These are phyloP conservation scores for Nepenthes mirabilis DNA, from an alignment of 148 eudicot genomes.

Conservation along the genomic window DNA sequence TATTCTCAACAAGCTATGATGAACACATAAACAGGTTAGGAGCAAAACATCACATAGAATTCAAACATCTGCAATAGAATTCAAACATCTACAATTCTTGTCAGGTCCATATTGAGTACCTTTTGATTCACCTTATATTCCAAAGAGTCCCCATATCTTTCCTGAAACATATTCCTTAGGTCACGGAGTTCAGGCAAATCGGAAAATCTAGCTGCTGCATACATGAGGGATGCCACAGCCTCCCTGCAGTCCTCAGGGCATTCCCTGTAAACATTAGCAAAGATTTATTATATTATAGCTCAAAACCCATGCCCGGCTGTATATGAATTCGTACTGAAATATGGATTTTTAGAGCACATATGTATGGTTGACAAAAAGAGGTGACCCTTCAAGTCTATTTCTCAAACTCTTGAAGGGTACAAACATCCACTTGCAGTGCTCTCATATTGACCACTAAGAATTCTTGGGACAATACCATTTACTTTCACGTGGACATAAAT, in stretches of 20 bases:
- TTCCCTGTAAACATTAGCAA: constrained; percentile 34
- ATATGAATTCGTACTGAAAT: too few relatives aligned
- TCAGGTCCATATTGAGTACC: constrained; percentile 26
- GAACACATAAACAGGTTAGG: constrained; percentile 13
- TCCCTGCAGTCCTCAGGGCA: constrained; percentile 95
- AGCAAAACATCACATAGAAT: constrained; percentile 1
- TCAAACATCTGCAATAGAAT: background rate
- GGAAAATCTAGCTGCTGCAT: constrained; percentile 95
- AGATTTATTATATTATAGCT: constrained; percentile 1
- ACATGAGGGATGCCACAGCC: constrained; percentile 80
- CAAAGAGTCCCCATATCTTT: constrained; percentile 69
- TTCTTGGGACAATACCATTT: too few relatives aligned
- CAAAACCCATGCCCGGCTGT: background rate
- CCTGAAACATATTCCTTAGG: constrained; percentile 68
- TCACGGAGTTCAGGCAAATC: constrained; percentile 98
- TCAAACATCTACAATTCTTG: background rate
- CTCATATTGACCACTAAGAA: too few relatives aligned
- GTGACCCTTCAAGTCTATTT: too few relatives aligned
- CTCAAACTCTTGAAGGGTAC: too few relatives aligned
- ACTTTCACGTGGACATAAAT: too few relatives aligned
- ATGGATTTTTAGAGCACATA: too few relatives aligned
- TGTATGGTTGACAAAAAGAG: too few relatives aligned
- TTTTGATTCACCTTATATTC: constrained; percentile 66
- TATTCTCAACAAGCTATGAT: constrained; percentile 59
- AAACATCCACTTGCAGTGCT: too few relatives aligned